Percentiles rank a stretch among this genome's conserved stretches.
Conservation (phyloP, 768 basidiomycete species). For the Porpolomopsis calyptriformis region DNA sequence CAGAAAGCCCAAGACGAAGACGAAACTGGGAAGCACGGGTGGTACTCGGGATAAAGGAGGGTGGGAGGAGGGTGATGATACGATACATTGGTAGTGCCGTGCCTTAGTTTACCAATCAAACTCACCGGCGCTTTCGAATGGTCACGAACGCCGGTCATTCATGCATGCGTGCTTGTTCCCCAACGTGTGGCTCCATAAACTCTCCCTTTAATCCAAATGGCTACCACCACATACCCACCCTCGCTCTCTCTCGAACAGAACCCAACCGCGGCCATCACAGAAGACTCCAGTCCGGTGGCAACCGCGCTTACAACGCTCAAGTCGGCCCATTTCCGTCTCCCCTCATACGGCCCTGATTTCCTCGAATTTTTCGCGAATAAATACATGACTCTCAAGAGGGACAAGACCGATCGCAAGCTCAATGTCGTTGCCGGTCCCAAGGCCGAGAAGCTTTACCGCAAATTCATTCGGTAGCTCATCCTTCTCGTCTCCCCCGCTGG, state of each 20-base stretch:
- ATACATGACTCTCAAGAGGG: slow-evolving; percentile 16
- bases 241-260: no score
- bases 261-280: no score
- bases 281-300: not conserved
- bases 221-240: not conserved
- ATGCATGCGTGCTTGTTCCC: not conserved
- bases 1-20: slow-evolving; percentile 66
- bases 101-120: not conserved
- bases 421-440: slow-evolving; percentile 34
- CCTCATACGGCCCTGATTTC: slow-evolving; percentile 35
- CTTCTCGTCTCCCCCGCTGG: not conserved
- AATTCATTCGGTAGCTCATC: slow-evolving; percentile 29
- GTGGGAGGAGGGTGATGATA: slow-evolving; percentile 29
- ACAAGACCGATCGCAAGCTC: slow-evolving; percentile 24
- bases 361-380: slow-evolving; percentile 30
- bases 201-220: not conserved
- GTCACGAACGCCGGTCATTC: not conserved
- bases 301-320: not conserved
- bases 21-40: slow-evolving; percentile 55
- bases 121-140: not conserved
- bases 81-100: no score
- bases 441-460: slow-evolving; percentile 31
- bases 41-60: slow-evolving; percentile 70
- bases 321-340: slow-evolving; percentile 26
- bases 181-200: not conserved